Evolutionary conservation across 805 yeast species (phyloP).

Genomic region (Candida sphagnicola): DNA sequence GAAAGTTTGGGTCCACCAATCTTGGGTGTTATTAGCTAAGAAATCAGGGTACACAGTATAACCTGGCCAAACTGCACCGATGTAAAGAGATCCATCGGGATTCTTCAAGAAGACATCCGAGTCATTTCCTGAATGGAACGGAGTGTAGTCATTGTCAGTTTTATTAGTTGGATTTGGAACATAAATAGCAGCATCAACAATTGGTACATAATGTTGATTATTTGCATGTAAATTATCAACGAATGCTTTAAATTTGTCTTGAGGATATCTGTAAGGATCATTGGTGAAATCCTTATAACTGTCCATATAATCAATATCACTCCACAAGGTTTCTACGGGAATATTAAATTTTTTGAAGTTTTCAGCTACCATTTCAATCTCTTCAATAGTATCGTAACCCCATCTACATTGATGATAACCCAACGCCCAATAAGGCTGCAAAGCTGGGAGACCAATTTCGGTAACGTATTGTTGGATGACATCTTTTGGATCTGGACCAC

Average conservation of each 20-base stretch:
- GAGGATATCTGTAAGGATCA: slow-evolving; percentile 19
- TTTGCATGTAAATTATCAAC: slow-evolving; percentile 14
- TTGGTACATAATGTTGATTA: slow-evolving; percentile 21
- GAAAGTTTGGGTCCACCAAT: slow-evolving; percentile 19
- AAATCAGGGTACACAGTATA: slow-evolving; percentile 27
- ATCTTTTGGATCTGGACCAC: slow-evolving; percentile 20
- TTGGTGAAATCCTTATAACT: slow-evolving; percentile 20
- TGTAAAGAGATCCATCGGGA: slow-evolving; percentile 22
- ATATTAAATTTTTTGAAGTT: slow-evolving; percentile 14
- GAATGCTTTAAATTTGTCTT: slow-evolving; percentile 12
- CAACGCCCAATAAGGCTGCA: slow-evolving; percentile 23
- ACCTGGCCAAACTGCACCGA: slow-evolving; percentile 30
- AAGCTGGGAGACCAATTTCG: slow-evolving; percentile 19
- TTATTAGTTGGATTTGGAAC: slow-evolving; percentile 19
- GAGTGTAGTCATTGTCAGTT: slow-evolving; percentile 13
- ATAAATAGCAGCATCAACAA: slow-evolving; percentile 23
- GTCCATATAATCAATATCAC: slow-evolving; percentile 23
- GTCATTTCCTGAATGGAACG: slow-evolving; percentile 14
- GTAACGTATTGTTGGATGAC: slow-evolving; percentile 18
- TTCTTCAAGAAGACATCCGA: slow-evolving; percentile 18
- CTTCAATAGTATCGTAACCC: slow-evolving; percentile 18
- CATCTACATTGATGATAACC: slow-evolving; percentile 25
- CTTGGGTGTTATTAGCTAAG: slow-evolving; percentile 15
- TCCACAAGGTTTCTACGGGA: slow-evolving; percentile 22
- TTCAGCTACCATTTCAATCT: slow-evolving; percentile 14